Percentiles rank a stretch among this genome's conserved stretches.
phyloP scores from a whole-genome alignment of 192 early-diverging fungal genomes.

The Umbelopsis vinacea region DNA sequence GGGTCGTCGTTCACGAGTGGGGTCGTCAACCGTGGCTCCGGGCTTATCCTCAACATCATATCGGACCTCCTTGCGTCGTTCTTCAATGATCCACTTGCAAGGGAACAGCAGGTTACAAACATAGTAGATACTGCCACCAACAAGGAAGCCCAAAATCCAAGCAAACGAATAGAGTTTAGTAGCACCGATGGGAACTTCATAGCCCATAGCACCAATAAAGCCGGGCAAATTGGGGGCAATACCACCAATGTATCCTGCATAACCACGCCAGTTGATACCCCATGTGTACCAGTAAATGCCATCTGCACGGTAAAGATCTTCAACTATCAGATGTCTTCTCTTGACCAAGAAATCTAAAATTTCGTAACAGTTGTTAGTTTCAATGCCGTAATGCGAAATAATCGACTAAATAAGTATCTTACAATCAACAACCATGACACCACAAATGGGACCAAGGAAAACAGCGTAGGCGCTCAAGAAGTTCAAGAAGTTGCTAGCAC shows the following conservation, averaged over 20 bases:
- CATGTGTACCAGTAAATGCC: slow-evolving; percentile 26
- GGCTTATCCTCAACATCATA: slow-evolving; percentile 11
- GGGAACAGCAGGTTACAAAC: slow-evolving; percentile 19
- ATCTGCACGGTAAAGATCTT: slow-evolving; percentile 12
- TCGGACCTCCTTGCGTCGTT: slow-evolving; percentile 19
- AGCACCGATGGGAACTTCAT: slow-evolving; percentile 10
- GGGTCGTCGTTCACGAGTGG: not conserved
- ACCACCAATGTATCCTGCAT: slow-evolving; percentile 25
- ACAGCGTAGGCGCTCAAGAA: slow-evolving; percentile 27
- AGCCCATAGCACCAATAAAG: slow-evolving; percentile 21
- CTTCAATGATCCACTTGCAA: slow-evolving; percentile 28
- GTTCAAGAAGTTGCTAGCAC: slow-evolving; percentile 28
- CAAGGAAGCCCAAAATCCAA: slow-evolving; percentile 24
- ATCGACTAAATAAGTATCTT: not conserved
- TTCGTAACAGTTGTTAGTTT: not conserved
- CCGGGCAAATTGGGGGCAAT: slow-evolving; percentile 29
- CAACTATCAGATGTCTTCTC: not conserved
- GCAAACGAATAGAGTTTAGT: slow-evolving; percentile 14
- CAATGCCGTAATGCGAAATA: not conserved
- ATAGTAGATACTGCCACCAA: slow-evolving; percentile 15
- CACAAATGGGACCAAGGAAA: slow-evolving; percentile 27
- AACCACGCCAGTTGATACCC: slow-evolving; percentile 30
- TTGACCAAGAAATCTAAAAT: slow-evolving; percentile 21
- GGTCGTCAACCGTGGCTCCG: not conserved
- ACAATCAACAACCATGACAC: slow-evolving; percentile 28